Evolutionary conservation across 1,284 basidiomycete species (phyloP), one percentile per base, ranked within the genome.

Genomic region (Neotropicomus parvogracilis): DNA sequence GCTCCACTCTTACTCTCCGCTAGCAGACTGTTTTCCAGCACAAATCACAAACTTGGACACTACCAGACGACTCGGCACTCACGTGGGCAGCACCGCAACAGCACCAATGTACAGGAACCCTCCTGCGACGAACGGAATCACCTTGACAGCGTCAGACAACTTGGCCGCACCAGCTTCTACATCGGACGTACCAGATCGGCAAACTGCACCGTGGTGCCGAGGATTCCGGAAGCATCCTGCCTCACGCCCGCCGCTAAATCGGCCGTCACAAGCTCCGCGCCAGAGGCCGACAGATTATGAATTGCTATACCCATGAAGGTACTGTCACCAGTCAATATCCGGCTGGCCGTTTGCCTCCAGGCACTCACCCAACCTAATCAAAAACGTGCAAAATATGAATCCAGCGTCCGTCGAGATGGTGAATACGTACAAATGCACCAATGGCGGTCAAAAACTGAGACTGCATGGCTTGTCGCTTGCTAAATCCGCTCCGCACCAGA

Each of bases 41-140:
- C 26, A 46, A 28, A 52, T 45, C 40, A 49, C 39, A 21, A 52
- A 40, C 48, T 45, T 52, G 39, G 39, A 48, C 48, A 53, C 41
- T 24, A 46, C 32, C 19, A 51, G 51, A 33, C 40, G 28, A 45
- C 31, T 46, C 24, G 31, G 35, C 6, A 78, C 85, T 62, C 75
- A 90, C 87, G 87, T 88, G 59, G 91, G 91, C 54, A 94, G 73
- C 47, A 93, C 91, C 44, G 90, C 90, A 46, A 94, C 91, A 35
- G 88, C 88, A 16, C 90, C 91, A 58, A 93, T 93, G 69, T 94
- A 93, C 63, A 94, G 73, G 72, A 93, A 94, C n/a, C 91, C 91
- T 59, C 91, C 91, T 40, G 91, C 91, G 26, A 93, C 91, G 59
- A 91, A 91, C 4, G 91, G 91, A 56, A 94, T 93, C 50, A 93